phyloP scores from a whole-genome alignment of 1,139 yeast genomes.

The Debaryomycetaceae sp. region DNA sequence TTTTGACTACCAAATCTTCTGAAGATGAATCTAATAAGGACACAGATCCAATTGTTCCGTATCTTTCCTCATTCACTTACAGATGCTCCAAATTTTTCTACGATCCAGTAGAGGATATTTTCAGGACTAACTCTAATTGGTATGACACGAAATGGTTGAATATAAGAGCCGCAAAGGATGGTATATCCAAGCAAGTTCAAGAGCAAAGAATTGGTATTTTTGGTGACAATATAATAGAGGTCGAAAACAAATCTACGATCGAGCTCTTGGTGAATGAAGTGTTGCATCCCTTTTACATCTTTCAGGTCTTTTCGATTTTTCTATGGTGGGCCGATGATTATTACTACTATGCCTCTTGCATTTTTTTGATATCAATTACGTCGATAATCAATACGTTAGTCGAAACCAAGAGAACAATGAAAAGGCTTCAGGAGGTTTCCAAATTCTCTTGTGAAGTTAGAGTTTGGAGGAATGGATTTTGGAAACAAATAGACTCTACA shows the following conservation, averaged over 20 bases:
- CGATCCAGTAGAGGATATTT: conserved; percentile 83
- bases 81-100: conserved; percentile 81
- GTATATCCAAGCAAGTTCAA: conserved; percentile 65
- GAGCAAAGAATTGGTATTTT: conserved; percentile 72
- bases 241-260: conserved; percentile 65
- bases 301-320: conserved; percentile 86
- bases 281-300: conserved; percentile 89
- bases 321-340: conserved; percentile 92
- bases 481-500: conserved; percentile 79
- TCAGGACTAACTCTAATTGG: conserved; percentile 84
- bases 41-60: conserved; percentile 66
- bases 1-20: conserved; percentile 38
- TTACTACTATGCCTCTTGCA: conserved; percentile 90
- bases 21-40: conserved; percentile 12
- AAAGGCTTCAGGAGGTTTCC: conserved; percentile 70
- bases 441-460: conserved; percentile 74
- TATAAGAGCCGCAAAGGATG: conserved; percentile 55
- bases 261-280: conserved; percentile 81
- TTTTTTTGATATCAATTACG: conserved; percentile 76
- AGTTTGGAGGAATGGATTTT: conserved; percentile 88
- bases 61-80: conserved; percentile 67
- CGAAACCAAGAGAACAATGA: conserved; percentile 78
- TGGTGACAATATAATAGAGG: conserved; percentile 71
- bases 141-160: conserved; percentile 73
- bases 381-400: conserved; percentile 76